Base-by-base conservation (phyloP, 805 yeast species). In the Soucietia sequanensis region DNA sequence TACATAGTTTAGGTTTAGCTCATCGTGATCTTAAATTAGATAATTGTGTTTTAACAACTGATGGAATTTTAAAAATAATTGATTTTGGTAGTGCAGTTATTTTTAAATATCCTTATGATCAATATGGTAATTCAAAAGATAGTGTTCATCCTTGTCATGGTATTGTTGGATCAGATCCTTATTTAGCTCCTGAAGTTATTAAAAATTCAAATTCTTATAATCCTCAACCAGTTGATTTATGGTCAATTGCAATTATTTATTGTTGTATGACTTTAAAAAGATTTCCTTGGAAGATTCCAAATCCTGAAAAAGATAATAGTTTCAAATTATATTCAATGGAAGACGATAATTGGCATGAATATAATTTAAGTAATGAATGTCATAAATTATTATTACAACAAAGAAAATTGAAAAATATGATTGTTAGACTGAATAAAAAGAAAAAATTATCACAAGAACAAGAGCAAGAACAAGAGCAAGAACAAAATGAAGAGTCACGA, bases 201-300 rank as follows among this genome's bases (percentile, higher is more conserved):
- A 70, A 78, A 46, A 81, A 82, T 42, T 49, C 60, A 4, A 51
- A 50, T 34, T 47, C 56, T 17, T 89, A 89, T 53, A 95, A 86
- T 56, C 96, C 96, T 11, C 74, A 95, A 44, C 95, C 96, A 1
- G 95, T 89, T 5, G 97, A 89, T 64, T 78, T 89, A 30, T 89
- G 97, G 97, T 85, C 95, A 5, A 80, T 80, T 22, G 96, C 95
- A 6, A 87, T 89, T 40, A 85, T 89, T 31, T 85, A 84, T 60
- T 86, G 95, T 47, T 89, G 96, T 66, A 88, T 89, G 96, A 77
- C 86, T 39, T 69, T 89, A 57, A 83, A 87, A 54, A 84, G 88
- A 63, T 89, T 89, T 63, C 96, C 96, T 6, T 89, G 96, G 96
- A 88, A 87, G 55, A 86, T 87, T 6, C 96, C 97, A 6, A 83